Percentiles rank a stretch among this genome's conserved stretches.
Conservation (phyloP, 2,329 filamentous ascomycete species). For the Diaporthe eres region DNA sequence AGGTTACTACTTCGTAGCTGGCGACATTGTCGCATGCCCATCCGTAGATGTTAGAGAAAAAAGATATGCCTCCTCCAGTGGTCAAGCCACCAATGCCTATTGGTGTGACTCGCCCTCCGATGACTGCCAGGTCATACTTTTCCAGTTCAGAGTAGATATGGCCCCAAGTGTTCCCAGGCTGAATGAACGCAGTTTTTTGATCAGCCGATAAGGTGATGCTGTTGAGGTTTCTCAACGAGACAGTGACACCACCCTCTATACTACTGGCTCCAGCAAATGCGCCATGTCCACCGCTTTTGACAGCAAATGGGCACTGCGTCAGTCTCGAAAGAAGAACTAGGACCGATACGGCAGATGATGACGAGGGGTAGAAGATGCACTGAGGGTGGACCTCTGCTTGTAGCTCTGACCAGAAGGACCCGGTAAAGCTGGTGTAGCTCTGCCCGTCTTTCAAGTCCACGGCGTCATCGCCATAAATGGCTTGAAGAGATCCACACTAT, state of each 20-base stretch:
- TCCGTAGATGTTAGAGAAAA: conserved; percentile 27
- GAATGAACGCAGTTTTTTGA: not conserved
- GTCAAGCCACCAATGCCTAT: conserved; percentile 32
- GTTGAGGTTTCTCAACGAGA: conserved; percentile 20
- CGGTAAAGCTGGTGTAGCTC: conserved; percentile 34
- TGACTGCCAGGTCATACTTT: conserved; percentile 15
- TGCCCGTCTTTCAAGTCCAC: conserved; percentile 29
- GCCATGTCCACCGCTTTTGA: conserved; percentile 34
- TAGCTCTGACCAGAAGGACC: conserved; percentile 40
- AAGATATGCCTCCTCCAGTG: conserved; percentile 31
- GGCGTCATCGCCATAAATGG: conserved; percentile 34
- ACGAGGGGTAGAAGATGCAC: conserved; percentile 33
- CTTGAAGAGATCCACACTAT: conserved; percentile 38
- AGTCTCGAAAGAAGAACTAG: conserved; percentile 23
- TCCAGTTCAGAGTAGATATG: not conserved
- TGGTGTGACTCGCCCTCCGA: conserved; percentile 6
- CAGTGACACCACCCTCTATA: conserved; percentile 32
- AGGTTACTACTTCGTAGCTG: conserved; percentile 55
- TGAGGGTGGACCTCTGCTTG: conserved; percentile 41
- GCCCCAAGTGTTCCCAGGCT: conserved; percentile 22
- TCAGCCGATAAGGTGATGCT: conserved; percentile 8
- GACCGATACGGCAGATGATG: not conserved
- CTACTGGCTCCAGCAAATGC: conserved; percentile 25
- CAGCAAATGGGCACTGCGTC: conserved; percentile 30
- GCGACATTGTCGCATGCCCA: conserved; percentile 32